phyloP scores from a whole-genome alignment of 2,329 filamentous ascomycete genomes.

The Clarireedia monteithiana region DNA sequence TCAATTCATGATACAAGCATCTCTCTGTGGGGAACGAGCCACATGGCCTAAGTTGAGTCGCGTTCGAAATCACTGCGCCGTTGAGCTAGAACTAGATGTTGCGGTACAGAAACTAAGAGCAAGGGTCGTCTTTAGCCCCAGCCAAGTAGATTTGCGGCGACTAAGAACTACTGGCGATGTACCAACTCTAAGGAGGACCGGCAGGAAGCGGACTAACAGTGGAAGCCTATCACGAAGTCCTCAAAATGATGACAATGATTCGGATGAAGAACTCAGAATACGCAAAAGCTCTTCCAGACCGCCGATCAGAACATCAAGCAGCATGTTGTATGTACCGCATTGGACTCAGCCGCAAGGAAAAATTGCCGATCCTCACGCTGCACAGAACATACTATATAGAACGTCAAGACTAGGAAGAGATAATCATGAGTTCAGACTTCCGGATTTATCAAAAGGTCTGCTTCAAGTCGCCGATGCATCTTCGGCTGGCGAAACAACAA shows the following conservation, averaged over 20 bases:
- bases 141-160: conserved; percentile 27
- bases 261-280: neutral
- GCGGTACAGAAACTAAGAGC: conserved; percentile 63
- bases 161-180: conserved; percentile 16
- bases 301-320: conserved; percentile 16
- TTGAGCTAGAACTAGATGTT: conserved; percentile 76
- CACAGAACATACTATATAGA: conserved; percentile 13
- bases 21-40: conserved; percentile 70
- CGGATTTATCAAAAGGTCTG: conserved; percentile 2
- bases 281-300: conserved; percentile 16
- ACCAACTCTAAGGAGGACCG: conserved; percentile 8
- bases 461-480: conserved; percentile 19
- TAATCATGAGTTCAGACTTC: conserved; percentile 13
- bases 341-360: conserved; percentile 10
- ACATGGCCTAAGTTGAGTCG: conserved; percentile 88
- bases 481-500: conserved; percentile 24
- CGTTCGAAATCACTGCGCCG: conserved; percentile 78
- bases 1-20: conserved; percentile 78
- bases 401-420: conserved; percentile 10
- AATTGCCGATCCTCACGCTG: conserved; percentile 10
- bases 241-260: conserved; percentile 8
- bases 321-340: conserved; percentile 14
- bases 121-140: conserved; percentile 40
- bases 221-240: conserved; percentile 10
- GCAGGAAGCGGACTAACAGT: conserved; percentile 21